Conservation (phyloP, 192 early-diverging fungal species). For the Mortierella alpina region DNA sequence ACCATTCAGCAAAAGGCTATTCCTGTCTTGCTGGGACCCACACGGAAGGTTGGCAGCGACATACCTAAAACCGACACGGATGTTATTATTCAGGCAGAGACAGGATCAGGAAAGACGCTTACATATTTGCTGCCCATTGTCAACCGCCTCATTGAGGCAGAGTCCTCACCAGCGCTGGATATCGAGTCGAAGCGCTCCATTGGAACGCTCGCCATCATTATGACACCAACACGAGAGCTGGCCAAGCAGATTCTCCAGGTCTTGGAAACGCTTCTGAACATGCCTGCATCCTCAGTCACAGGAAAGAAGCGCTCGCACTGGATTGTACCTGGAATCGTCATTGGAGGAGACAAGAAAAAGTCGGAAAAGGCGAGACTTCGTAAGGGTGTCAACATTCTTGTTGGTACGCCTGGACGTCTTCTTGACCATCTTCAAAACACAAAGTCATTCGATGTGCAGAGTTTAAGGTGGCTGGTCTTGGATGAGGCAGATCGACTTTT, state of each 20-base stretch:
- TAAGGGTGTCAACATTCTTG: conserved; percentile 91
- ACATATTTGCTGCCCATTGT: conserved; percentile 94
- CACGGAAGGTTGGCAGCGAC: conserved; percentile 53
- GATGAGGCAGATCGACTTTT: conserved; percentile 98
- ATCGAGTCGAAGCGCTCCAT: conserved; percentile 70
- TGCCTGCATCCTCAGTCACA: conserved; percentile 59
- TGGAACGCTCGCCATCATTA: conserved; percentile 91
- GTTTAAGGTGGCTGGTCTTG: conserved; percentile 94
- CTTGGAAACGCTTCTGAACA: conserved; percentile 73
- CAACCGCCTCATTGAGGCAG: conserved; percentile 81
- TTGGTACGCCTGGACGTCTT: conserved; percentile 95
- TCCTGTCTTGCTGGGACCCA: conserved; percentile 73
- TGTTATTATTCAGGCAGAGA: conserved; percentile 93
- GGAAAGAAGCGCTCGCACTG: conserved; percentile 68
- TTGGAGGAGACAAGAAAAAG: conserved; percentile 85
- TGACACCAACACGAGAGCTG: conserved; percentile 97
- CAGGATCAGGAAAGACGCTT: conserved; percentile 98
- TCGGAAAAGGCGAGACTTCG: conserved; percentile 84
- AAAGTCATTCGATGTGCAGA: conserved; percentile 82
- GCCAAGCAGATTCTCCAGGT: conserved; percentile 93
- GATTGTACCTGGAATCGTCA: conserved; percentile 86
- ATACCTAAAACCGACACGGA: conserved; percentile 69
- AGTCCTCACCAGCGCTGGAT: conserved; percentile 34
- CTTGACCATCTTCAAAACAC: conserved; percentile 89
- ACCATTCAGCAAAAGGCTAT: conserved; percentile 90